Percentiles rank a stretch among this genome's conserved stretches.
Conservation (phyloP, 306 rosid species). For the Begonia peltatifolia region DNA sequence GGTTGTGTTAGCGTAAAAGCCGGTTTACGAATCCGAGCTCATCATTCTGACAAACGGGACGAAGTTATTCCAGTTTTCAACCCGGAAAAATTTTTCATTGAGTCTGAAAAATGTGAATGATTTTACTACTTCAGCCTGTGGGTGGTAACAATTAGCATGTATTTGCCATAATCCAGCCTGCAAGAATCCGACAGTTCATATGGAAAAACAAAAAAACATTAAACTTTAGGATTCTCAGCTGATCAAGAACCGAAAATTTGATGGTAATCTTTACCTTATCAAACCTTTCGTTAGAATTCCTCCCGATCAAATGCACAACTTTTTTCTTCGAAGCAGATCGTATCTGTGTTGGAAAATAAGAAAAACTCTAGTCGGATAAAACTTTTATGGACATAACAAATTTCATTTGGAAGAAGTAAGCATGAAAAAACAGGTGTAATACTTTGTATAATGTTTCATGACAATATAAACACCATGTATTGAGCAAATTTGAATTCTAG, state of each 20-base stretch:
- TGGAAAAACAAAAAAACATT: no score
- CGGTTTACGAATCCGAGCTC: constrained; percentile 8
- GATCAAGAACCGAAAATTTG: background rate
- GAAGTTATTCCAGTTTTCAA: constrained; percentile 23
- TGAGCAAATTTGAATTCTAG: no score
- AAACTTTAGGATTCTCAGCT: background rate
- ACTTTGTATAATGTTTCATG: no score
- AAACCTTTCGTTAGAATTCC: constrained; percentile 21
- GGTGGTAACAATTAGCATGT: constrained; percentile 18
- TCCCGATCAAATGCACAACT: constrained; percentile 16
- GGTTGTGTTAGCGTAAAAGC: background rate
- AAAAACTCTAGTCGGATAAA: no score
- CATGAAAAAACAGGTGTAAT: no score
- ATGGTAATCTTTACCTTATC: constrained; percentile 13
- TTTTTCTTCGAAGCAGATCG: constrained; percentile 13
- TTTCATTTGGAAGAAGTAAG: no score
- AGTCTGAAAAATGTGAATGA: constrained; percentile 23
- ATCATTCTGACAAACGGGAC: constrained; percentile 20
- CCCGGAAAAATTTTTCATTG: constrained; percentile 17
- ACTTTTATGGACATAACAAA: no score
- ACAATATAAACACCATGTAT: no score
- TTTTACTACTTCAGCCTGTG: constrained; percentile 15
- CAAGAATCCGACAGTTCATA: constrained; percentile 1
- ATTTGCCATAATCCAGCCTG: constrained; percentile 27
- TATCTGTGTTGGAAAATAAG: constrained; percentile 9